Evolutionary conservation across 2,329 filamentous ascomycete species (phyloP), one percentile per base, ranked within the genome.

Genomic region (Pseudogymnoascus sp.): DNA sequence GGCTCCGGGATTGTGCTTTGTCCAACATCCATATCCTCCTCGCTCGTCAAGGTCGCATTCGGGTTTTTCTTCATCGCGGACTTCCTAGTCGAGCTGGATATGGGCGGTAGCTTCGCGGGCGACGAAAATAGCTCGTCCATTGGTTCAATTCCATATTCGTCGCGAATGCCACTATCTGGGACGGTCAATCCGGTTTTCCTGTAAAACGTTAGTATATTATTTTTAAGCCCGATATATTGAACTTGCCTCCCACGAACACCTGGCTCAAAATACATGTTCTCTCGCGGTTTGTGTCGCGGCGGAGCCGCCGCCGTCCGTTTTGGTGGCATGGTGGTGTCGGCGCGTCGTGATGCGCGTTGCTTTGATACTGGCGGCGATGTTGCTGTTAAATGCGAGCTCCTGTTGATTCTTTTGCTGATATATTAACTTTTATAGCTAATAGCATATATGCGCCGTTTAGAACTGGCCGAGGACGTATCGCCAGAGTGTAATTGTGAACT

Each of bases 181-280:
- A 97, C 76, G 0, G 86, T 88, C 27, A 96, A 83, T 48, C 94
- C 94, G 0, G 94, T 99, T 82, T 96, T 95, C 68, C 93, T 97
- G 68, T 59, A 60, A 15, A 62, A 67, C 59, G 58, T 66, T 65
- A 69, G 67, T 31, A 52, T 55, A 65, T 69, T 2, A 31, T 39
- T 52, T 18, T 9, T 9, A 42, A 18, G 10, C 15, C 4, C 10
- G 13, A 59, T 33, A 18, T 5, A 25, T 58, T 15, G 39, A 59
- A 65, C 73, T 62, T 74, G 80, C 80, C 80, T 79, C 70, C 80
- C 80, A 62, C 72, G 73, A 37, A 78, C 76, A 59, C 80, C 80
- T n/a, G 81, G 67, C 31, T 79, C 76, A 68, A 78, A 81, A 59
- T 77, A 77, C 62, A 81, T 79, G 65, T 74, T 75, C 63, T 79